Evolutionary conservation across 805 yeast genomes (phyloP).

Genomic region (Nakazawaea populi): DNA sequence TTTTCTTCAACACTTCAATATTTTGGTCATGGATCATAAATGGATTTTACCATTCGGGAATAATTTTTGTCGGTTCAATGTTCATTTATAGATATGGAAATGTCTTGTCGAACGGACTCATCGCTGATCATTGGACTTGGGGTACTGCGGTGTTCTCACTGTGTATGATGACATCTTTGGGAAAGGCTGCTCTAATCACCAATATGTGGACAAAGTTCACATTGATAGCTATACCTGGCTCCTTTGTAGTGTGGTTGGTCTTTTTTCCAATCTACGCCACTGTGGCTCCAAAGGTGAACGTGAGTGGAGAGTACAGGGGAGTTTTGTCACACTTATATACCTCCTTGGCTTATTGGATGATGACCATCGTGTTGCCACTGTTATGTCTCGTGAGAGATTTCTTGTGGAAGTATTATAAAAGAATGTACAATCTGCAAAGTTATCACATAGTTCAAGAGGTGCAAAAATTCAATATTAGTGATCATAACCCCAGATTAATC

Average conservation of each 20-base stretch:
- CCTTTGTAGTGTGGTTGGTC: slow-evolving; percentile 74
- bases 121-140: slow-evolving; percentile 91
- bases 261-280: slow-evolving; percentile 85
- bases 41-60: slow-evolving; percentile 90
- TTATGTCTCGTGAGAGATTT: slow-evolving; percentile 83
- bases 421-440: slow-evolving; percentile 86
- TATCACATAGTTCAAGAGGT: slow-evolving; percentile 96
- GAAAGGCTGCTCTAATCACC: slow-evolving; percentile 90
- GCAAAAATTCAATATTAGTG: slow-evolving; percentile 91
- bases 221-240: slow-evolving; percentile 89
- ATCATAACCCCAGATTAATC: slow-evolving; percentile 92
- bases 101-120: slow-evolving; percentile 57
- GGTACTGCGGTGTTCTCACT: slow-evolving; percentile 88
- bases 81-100: slow-evolving; percentile 66
- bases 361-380: slow-evolving; percentile 65
- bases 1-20: slow-evolving; percentile 82
- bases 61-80: slow-evolving; percentile 69
- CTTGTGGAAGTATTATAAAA: slow-evolving; percentile 89
- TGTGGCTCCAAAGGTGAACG: slow-evolving; percentile 76
- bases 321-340: slow-evolving; percentile 72
- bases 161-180: slow-evolving; percentile 82
- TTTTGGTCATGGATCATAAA: slow-evolving; percentile 98
- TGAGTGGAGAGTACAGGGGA: slow-evolving; percentile 82
- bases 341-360: slow-evolving; percentile 78
- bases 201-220: slow-evolving; percentile 96